Evolutionary conservation across 371 early-diverging fungal species (phyloP), one percentile per base, ranked within the genome.

Genomic region (Encephalitozoon romaleae): DNA sequence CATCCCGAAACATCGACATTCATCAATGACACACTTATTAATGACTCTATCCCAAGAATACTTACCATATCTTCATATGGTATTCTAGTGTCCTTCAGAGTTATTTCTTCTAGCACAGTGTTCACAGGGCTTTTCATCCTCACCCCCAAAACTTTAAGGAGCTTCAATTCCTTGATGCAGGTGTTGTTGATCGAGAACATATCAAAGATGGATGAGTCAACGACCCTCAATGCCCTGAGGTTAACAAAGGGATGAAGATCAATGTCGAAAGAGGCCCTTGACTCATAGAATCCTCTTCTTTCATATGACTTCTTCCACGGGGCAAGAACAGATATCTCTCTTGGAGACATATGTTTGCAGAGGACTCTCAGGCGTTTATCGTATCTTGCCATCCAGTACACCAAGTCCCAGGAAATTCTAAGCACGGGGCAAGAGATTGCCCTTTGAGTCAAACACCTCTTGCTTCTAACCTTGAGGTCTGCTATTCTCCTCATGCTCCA

Each of bases 301-400:
- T 59, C 59, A 21, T 59, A 59, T 21, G 59, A 15, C 18, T n/a
- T 59, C 59, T 15, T 59, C 59, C 59, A 59, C 21, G 59, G 59
- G 4, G 34, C 32, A 59, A 34, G 25, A 30, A 59, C 8, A 34
- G 59, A n/a, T 18, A 59, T 28, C 12, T 59, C 28, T 12, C 38
- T 59, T 38, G 18, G 34, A 34, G 34, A 8, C 18, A 18, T 12
- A 15, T 1, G n/a, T 59, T 21, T 34, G 38, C 59, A 59, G 4
- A 59, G 21, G 5, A 12, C 15, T 15, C 21, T 30, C n/a, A 59
- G 38, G 5, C 59, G 59, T 15, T 15, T 11, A 0, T 59, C 59
- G 15, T 59, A 59, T 21, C 34, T 59, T 21, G 34, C 30, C 9
- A 59, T 59, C 59, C 11, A 8, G n/a, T 59, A 59, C 34, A 34